These are phyloP conservation scores for Aspergillus diversus DNA, from an alignment of 495 filamentous ascomycete species.

Conservation along the genomic window DNA sequence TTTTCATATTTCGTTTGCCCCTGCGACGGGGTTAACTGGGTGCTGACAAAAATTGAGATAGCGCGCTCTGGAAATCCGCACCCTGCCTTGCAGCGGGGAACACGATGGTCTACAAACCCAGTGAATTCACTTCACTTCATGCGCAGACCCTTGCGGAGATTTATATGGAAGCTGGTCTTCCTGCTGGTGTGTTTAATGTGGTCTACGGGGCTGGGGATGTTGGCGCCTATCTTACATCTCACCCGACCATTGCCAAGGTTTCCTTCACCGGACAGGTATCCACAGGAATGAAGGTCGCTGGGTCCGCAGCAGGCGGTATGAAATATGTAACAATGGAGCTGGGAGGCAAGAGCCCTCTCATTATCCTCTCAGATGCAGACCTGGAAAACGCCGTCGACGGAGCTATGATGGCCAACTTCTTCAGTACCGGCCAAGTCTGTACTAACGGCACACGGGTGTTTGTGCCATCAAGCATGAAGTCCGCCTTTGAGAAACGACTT, in stretches of 20 bases:
- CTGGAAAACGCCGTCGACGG: conserved; percentile 76
- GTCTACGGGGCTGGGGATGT: conserved; percentile 74
- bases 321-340: conserved; percentile 88
- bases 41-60: conserved; percentile 20
- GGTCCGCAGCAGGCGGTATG: conserved; percentile 70
- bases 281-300: conserved; percentile 76
- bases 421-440: conserved; percentile 80
- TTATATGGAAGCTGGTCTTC: conserved; percentile 72
- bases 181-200: conserved; percentile 80
- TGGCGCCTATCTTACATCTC: conserved; percentile 67
- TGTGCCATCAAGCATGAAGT: conserved; percentile 63
- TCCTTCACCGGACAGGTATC: conserved; percentile 82
- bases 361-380: conserved; percentile 72
- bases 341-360: conserved; percentile 76
- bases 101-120: conserved; percentile 86
- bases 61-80: conserved; percentile 82
- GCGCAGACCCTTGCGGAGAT: conserved; percentile 69
- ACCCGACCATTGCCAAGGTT: conserved; percentile 75
- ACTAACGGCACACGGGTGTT: conserved; percentile 85
- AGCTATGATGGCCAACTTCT: conserved; percentile 90
- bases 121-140: conserved; percentile 78
- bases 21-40: not conserved
- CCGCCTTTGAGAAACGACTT: conserved; percentile 63
- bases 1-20: not conserved
- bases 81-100: conserved; percentile 83